Percentiles rank a stretch among this genome's conserved stretches.
phyloP scores from a whole-genome alignment of 139 green algal genomes.

The Astrephomene gubernaculifera region DNA sequence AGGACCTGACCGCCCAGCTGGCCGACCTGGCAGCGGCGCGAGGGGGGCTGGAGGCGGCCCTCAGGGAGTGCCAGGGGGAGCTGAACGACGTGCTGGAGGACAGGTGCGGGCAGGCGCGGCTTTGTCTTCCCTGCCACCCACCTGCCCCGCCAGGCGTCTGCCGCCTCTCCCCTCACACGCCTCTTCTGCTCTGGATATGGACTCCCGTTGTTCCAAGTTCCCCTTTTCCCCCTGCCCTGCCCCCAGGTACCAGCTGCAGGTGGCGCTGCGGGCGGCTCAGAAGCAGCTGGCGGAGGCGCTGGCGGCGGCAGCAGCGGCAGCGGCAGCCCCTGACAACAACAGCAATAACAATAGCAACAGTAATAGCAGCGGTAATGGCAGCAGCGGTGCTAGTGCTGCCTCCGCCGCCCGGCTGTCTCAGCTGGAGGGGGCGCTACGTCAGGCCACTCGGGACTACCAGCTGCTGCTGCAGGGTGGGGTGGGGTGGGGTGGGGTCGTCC shows the following conservation, averaged over 20 bases:
- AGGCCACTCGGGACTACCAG: constrained; percentile 54
- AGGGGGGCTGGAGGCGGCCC: constrained; percentile 26
- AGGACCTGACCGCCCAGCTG: constrained; percentile 30
- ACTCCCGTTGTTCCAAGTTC: background rate
- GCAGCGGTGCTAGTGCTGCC: background rate
- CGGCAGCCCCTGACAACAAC: background rate
- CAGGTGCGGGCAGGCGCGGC: background rate
- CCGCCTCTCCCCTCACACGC: background rate
- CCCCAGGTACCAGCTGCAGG: constrained; percentile 43
- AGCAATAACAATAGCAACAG: too few species aligned
- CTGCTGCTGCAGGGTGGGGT: constrained; percentile 48
- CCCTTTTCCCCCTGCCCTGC: background rate
- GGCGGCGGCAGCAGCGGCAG: constrained; percentile 17
- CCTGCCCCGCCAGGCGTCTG: background rate
- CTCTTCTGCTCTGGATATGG: background rate
- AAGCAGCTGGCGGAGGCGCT: constrained; percentile 39
- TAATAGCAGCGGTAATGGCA: too few species aligned
- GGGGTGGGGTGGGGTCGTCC: too few species aligned
- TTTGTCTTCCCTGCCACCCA: background rate
- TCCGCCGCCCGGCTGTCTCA: background rate
- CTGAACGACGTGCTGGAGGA: constrained; percentile 53
- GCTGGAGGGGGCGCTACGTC: constrained; percentile 51
- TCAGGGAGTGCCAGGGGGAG: constrained; percentile 24
- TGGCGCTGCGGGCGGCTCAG: constrained; percentile 50
- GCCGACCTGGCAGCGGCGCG: background rate